phyloP scores from a whole-genome alignment of 805 yeast genomes.

The Kuraishia ogatae region DNA sequence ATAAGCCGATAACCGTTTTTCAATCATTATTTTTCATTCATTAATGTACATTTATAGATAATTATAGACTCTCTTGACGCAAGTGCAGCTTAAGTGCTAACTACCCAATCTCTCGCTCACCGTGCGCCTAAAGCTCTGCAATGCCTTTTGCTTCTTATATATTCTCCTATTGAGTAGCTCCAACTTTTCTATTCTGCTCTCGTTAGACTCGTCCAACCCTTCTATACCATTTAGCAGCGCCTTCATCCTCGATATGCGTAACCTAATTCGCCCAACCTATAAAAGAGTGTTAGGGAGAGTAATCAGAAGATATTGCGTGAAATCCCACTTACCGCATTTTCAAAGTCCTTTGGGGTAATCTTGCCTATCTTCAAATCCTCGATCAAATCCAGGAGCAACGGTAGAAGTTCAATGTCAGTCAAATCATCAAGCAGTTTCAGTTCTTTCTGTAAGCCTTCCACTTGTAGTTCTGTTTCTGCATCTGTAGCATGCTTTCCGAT shows the following conservation, averaged over 20 bases:
- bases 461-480: neutral
- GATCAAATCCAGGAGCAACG: conserved; percentile 29
- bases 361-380: conserved; percentile 30
- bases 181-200: conserved; percentile 24
- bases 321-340: conserved; percentile 25
- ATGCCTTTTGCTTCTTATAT: conserved; percentile 15
- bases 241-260: conserved; percentile 28
- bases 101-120: neutral
- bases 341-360: conserved; percentile 32
- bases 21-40: too few species aligned
- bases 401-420: conserved; percentile 26
- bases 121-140: conserved; percentile 12
- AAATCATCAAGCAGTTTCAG: conserved; percentile 19
- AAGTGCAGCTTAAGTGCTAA: too few species aligned
- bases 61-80: too few species aligned
- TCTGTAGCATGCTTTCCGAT: too few species aligned
- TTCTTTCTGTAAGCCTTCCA: conserved; percentile 10
- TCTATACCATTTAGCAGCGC: conserved; percentile 30
- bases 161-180: conserved; percentile 24
- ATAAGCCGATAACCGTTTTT: too few species aligned
- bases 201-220: conserved; percentile 34
- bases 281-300: neutral
- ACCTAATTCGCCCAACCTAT: conserved; percentile 35
- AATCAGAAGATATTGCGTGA: too few species aligned
- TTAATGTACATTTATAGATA: too few species aligned